Evolutionary conservation across 2,329 filamentous ascomycete genomes (phyloP).

Genomic region (Furcasterigmium furcatum): DNA sequence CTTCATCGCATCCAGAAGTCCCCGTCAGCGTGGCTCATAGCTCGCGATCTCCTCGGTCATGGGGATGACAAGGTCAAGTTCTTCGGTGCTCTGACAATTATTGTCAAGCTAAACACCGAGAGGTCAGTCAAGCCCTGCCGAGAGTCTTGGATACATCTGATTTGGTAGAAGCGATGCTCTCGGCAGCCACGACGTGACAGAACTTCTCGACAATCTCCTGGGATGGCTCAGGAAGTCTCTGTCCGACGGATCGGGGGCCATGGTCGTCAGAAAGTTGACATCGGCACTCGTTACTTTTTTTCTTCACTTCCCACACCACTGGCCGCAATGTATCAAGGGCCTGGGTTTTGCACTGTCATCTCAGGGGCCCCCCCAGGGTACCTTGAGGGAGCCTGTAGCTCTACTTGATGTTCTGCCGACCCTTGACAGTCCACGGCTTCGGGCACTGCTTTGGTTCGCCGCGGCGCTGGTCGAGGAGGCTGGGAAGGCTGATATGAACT

Average conservation of each 20-base stretch:
- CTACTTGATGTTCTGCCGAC: conserved; percentile 43
- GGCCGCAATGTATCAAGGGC: conserved; percentile 65
- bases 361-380: conserved; percentile 16
- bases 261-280: conserved; percentile 72
- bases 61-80: conserved; percentile 77
- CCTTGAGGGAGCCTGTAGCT: conserved; percentile 28
- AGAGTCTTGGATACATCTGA: not conserved
- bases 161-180: conserved; percentile 39
- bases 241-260: conserved; percentile 45
- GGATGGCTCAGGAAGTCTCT: conserved; percentile 59
- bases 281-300: conserved; percentile 76
- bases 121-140: conserved; percentile 47
- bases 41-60: conserved; percentile 68
- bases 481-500: conserved; percentile 62
- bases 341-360: conserved; percentile 41
- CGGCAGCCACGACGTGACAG: conserved; percentile 52
- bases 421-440: conserved; percentile 38
- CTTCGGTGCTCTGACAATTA: conserved; percentile 89
- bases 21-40: conserved; percentile 80
- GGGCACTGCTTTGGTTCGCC: conserved; percentile 63
- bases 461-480: conserved; percentile 63
- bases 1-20: conserved; percentile 78
- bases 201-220: conserved; percentile 58
- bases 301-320: conserved; percentile 64
- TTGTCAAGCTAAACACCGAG: conserved; percentile 91